Evolutionary conservation across 176 grass and related monocot genomes (phyloP).

Genomic region (Musa beccarii): DNA sequence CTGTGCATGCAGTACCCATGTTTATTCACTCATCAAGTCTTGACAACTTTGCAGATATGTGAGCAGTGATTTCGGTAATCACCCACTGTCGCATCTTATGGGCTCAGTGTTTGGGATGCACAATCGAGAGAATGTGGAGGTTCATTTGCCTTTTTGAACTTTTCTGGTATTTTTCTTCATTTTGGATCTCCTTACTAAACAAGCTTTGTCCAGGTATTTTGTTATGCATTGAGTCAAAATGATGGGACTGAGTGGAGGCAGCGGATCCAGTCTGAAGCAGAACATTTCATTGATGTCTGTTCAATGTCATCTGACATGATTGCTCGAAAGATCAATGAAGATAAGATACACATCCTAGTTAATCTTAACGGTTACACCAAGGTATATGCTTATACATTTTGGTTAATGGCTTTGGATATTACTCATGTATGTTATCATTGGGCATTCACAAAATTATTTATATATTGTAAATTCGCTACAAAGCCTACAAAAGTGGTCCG

Average conservation of each 20-base stretch:
- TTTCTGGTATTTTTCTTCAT: neutral
- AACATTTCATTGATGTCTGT: constrained; percentile 77
- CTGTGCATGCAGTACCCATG: neutral
- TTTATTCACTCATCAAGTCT: constrained; percentile 10
- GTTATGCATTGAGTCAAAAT: constrained; percentile 87
- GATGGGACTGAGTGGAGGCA: constrained; percentile 87
- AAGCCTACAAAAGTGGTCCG: no score
- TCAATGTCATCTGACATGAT: constrained; percentile 77
- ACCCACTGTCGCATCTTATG: constrained; percentile 95
- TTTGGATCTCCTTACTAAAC: neutral
- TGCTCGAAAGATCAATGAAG: constrained; percentile 65
- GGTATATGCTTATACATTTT: constrained; percentile 25
- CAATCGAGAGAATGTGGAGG: constrained; percentile 62
- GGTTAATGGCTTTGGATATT: neutral
- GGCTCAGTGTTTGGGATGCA: constrained; percentile 91
- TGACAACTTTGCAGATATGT: constrained; percentile 52
- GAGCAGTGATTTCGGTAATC: constrained; percentile 91
- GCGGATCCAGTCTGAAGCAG: constrained; percentile 78
- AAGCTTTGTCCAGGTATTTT: constrained; percentile 45
- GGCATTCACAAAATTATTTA: no score
- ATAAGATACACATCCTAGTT: constrained; percentile 79
- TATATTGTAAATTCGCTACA: no score
- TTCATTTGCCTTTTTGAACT: constrained; percentile 9
- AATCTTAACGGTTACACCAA: constrained; percentile 96
- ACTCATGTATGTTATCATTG: neutral